Percentiles rank a stretch among this genome's conserved stretches.
Conservation (phyloP, 495 filamentous ascomycete species). For the Penicillium paradoxum region DNA sequence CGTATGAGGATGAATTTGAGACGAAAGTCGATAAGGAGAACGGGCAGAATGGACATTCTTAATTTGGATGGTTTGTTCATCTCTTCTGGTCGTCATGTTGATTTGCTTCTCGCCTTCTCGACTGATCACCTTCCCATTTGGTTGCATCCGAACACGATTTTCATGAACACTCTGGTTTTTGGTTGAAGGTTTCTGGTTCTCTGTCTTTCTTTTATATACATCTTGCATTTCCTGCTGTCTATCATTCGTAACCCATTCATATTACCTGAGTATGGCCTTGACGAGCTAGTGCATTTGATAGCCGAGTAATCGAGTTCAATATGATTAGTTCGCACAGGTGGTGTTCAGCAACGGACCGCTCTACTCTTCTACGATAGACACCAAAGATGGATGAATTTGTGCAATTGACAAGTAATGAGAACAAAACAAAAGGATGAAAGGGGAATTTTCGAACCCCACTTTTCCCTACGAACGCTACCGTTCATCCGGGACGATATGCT, state of each 20-base stretch:
- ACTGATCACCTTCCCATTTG: background rate
- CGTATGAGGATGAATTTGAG: conserved; percentile 59
- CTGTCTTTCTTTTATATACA: background rate
- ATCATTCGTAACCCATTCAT: background rate
- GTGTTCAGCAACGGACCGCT: too few species aligned
- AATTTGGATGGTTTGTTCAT: background rate
- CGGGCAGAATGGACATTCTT: conserved; percentile 5
- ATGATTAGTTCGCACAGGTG: background rate
- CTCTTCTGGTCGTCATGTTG: background rate
- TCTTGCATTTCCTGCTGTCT: conserved; percentile 5
- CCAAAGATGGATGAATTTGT: conserved; percentile 13
- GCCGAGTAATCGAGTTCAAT: background rate
- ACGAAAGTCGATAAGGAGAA: conserved; percentile 36
- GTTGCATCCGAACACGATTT: background rate
- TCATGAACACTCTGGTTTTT: background rate
- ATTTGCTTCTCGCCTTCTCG: background rate
- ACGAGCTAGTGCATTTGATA: background rate
- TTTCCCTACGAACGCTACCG: conserved; percentile 25
- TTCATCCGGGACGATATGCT: conserved; percentile 27
- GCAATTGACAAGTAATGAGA: conserved; percentile 29
- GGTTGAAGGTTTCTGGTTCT: background rate
- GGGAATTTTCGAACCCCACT: conserved; percentile 3
- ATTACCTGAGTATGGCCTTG: conserved; percentile 1
- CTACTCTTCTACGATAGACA: background rate
- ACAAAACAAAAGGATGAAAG: conserved; percentile 21